Base-by-base conservation (phyloP, 1,284 basidiomycete genomes). In the Ustilago trichophora region DNA sequence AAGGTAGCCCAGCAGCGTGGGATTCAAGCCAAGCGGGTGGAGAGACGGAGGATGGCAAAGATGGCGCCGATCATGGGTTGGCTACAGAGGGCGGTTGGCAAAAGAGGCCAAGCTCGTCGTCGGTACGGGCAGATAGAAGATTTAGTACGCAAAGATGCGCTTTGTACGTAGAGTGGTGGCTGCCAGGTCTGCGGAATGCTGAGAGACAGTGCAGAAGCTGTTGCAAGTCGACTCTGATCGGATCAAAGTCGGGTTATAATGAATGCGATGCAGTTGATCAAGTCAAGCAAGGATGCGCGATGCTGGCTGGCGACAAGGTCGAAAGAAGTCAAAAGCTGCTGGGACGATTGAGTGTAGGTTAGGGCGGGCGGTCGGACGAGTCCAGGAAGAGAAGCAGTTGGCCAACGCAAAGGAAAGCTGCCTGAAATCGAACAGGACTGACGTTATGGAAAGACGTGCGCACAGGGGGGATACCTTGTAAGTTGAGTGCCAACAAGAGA, bases 371-470 rank as follows among this genome's bases (percentile, higher is more conserved):
- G 52, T 77, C 75, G 42, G 69, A 68, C 7, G 73, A 75, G 66
- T 77, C 73, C 31, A 77, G 41, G 68, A 73, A 73, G 56, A 77
- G 73, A 44, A 77, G 55, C 56, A 77, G 62, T 19, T 67, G 69
- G 37, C 64, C 64, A 46, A 70, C 62, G 35, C 37, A 54, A 34
- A 55, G 51, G 59, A 59, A 54, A 56, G 52, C 51, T 56, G 64
- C 64, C 53, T 54, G 36, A 15, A 54, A 51, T 48, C 46, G 50
- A 45, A 44, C 49, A 48, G 51, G 56, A 46, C 50, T 55, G 51
- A 6, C 18, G 32, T 8, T 6, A 15, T 25, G 6, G 26, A 8
- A 24, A 19, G n/a, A 24, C 31, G 18, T 7, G n/a, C n/a, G 13
- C 16, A 18, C 12, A 4, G n/a, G 33, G 1, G n/a, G n/a, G n/a